Evolutionary conservation across 2,329 filamentous ascomycete species (phyloP).

Genomic region (Bisporella sp.): DNA sequence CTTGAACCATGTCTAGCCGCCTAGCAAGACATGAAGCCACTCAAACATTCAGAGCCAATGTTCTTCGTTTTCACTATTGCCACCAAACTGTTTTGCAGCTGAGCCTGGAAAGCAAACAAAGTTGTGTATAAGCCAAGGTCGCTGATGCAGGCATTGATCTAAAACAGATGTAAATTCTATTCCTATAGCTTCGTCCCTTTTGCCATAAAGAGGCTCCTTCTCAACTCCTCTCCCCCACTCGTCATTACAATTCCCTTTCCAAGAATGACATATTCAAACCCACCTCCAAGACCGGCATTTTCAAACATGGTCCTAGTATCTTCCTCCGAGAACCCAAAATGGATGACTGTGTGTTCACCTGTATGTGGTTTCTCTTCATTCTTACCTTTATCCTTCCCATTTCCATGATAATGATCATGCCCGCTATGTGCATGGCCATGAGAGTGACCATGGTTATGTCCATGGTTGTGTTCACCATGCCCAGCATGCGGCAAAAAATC

Average conservation of each 20-base stretch:
- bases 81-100: too few relatives aligned
- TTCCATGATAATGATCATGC: conserved; percentile 18
- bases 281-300: conserved; percentile 49
- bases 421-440: conserved; percentile 17
- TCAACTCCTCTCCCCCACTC: conserved; percentile 7
- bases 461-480: conserved; percentile 28
- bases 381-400: conserved; percentile 4
- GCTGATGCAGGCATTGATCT: too few relatives aligned
- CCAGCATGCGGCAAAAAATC: conserved; percentile 54
- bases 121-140: too few relatives aligned
- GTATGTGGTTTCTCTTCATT: conserved; percentile 17
- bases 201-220: conserved; percentile 18
- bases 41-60: too few relatives aligned
- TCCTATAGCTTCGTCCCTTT: conserved; percentile 10
- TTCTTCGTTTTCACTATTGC: too few relatives aligned
- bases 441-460: conserved; percentile 11
- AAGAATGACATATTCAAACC: conserved; percentile 44
- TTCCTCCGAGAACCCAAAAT: conserved; percentile 58
- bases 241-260: conserved; percentile 23
- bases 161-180: neutral
- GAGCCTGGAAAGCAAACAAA: too few relatives aligned
- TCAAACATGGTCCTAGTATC: conserved; percentile 55
- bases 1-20: too few relatives aligned
- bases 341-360: conserved; percentile 48
- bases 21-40: too few relatives aligned